phyloP scores from a whole-genome alignment of 371 early-diverging fungal species.

The Rhizopus sp. region DNA sequence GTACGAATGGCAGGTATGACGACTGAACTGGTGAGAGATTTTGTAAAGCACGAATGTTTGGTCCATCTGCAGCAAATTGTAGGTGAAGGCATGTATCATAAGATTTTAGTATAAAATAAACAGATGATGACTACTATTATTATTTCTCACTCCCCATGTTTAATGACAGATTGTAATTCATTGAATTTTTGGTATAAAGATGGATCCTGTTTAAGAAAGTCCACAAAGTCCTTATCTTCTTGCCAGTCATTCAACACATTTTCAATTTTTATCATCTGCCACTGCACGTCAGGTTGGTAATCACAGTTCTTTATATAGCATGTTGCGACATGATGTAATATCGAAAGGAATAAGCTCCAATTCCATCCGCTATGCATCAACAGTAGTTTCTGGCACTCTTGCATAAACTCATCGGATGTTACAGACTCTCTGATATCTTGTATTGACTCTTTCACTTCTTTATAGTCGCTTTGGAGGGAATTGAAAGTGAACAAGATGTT shows the following conservation, averaged over 20 bases:
- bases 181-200: neutral
- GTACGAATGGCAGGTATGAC: conserved; percentile 49
- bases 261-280: conserved; percentile 15
- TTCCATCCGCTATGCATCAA: conserved; percentile 64
- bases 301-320: neutral
- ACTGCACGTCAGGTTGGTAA: conserved; percentile 11
- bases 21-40: conserved; percentile 47
- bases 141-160: neutral
- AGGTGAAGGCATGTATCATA: conserved; percentile 49
- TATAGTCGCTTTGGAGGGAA: conserved; percentile 50
- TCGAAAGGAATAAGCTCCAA: conserved; percentile 39
- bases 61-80: conserved; percentile 32
- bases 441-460: conserved; percentile 56
- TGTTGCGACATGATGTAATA: conserved; percentile 9
- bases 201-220: conserved; percentile 7
- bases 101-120: conserved; percentile 33
- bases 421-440: conserved; percentile 53
- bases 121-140: no score
- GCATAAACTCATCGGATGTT: conserved; percentile 46
- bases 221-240: conserved; percentile 10
- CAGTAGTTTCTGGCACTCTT: conserved; percentile 53
- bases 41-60: conserved; percentile 45
- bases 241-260: conserved; percentile 17
- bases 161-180: neutral
- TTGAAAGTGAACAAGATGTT: conserved; percentile 53